These are phyloP conservation scores for Ophiostoma australiae DNA, from an alignment of 2,329 filamentous ascomycete genomes.

Conservation along the genomic window DNA sequence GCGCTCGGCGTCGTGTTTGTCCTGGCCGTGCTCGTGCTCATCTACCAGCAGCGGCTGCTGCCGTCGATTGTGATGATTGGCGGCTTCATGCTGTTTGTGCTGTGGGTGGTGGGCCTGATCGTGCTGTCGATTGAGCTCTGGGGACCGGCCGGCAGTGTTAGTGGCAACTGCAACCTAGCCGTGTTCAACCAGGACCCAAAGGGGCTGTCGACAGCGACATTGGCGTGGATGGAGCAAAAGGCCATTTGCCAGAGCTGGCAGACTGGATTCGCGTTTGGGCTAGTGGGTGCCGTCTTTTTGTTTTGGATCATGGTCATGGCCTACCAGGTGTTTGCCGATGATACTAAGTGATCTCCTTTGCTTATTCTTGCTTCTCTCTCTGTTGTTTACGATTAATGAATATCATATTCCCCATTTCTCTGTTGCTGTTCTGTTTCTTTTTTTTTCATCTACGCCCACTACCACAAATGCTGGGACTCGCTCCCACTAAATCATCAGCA, in stretches of 20 bases:
- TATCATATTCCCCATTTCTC: not conserved
- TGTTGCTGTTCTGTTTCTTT: not conserved
- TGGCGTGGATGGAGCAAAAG: conserved; percentile 60
- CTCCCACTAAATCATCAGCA: conserved; percentile 29
- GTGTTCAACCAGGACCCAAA: conserved; percentile 49
- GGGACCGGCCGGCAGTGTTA: conserved; percentile 56
- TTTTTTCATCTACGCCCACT: not conserved
- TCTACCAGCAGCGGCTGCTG: conserved; percentile 56
- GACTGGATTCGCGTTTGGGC: conserved; percentile 57
- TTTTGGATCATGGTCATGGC: conserved; percentile 67
- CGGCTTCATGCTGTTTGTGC: conserved; percentile 59
- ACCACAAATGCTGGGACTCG: not conserved
- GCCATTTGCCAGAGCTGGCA: conserved; percentile 63
- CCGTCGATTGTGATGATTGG: conserved; percentile 60
- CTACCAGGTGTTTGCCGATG: conserved; percentile 55
- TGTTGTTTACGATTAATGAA: not conserved
- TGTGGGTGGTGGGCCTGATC: conserved; percentile 64
- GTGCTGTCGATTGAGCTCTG: conserved; percentile 59
- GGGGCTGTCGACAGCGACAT: conserved; percentile 50
- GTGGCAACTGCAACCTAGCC: conserved; percentile 53
- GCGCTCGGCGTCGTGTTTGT: conserved; percentile 63
- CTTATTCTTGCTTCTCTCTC: not conserved
- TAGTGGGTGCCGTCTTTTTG: conserved; percentile 56
- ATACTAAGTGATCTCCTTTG: conserved; percentile 4
- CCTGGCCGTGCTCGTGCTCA: conserved; percentile 57